Conservation (phyloP, 2,329 filamentous ascomycete species). For the Rhynchosporium graminicola region DNA sequence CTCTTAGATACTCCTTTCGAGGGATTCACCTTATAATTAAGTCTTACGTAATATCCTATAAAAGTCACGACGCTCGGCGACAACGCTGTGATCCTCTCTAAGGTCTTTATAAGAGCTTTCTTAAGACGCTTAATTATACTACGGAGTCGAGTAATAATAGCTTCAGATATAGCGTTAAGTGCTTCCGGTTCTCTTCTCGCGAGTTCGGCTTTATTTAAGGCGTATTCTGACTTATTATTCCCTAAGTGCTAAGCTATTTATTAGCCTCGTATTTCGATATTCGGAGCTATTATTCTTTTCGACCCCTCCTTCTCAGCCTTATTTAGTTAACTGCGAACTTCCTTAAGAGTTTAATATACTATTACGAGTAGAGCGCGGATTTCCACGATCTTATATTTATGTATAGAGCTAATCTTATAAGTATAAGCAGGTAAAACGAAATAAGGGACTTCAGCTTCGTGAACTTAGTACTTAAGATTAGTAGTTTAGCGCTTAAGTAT, state of each 20-base stretch:
- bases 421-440: conserved; percentile 48
- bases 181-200: conserved; percentile 45
- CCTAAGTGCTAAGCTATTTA: too few species aligned
- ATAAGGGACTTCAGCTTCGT: too few species aligned
- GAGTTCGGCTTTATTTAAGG: conserved; percentile 48
- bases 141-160: conserved; percentile 50
- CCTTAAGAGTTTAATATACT: conserved; percentile 60
- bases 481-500: too few species aligned
- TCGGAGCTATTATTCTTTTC: conserved; percentile 45
- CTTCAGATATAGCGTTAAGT: conserved; percentile 46
- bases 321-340: conserved; percentile 52
- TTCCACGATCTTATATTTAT: conserved; percentile 58
- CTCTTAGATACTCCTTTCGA: too few species aligned
- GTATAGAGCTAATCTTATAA: conserved; percentile 53
- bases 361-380: conserved; percentile 62
- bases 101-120: conserved; percentile 56
- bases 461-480: too few species aligned
- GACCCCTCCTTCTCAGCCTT: conserved; percentile 47
- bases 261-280: too few species aligned
- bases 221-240: too few species aligned
- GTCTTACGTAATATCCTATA: conserved; percentile 61
- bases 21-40: conserved; percentile 63
- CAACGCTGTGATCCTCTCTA: conserved; percentile 58
- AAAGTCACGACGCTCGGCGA: conserved; percentile 60
- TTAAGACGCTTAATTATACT: conserved; percentile 47